Percentiles rank a stretch among this genome's conserved stretches.
phyloP scores from a whole-genome alignment of 1,284 basidiomycete species.

The Marasmius fiardii region DNA sequence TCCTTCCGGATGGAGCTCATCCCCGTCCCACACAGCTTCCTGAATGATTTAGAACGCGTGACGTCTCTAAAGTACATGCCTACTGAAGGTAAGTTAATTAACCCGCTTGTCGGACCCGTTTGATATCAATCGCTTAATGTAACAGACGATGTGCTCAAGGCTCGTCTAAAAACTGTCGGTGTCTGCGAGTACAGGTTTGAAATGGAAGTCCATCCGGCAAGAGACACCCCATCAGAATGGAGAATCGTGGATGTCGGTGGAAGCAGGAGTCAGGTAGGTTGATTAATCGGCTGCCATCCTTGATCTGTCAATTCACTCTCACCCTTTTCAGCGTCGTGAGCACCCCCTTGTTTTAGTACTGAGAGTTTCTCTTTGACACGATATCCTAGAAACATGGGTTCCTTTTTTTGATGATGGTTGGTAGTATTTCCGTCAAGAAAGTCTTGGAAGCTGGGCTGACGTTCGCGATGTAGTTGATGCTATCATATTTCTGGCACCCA shows the following conservation, averaged over 20 bases:
- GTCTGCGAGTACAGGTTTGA: slow-evolving; percentile 77
- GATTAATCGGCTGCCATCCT: slow-evolving; percentile 8
- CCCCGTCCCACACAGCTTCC: slow-evolving; percentile 43
- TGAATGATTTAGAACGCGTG: slow-evolving; percentile 68
- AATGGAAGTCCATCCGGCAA: slow-evolving; percentile 66
- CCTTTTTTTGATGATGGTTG: slow-evolving; percentile 75
- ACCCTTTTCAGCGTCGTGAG: slow-evolving; percentile 33
- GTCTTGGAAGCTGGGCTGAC: slow-evolving; percentile 2
- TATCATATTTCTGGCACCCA: slow-evolving; percentile 79
- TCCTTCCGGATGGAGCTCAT: slow-evolving; percentile 1
- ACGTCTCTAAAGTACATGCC: slow-evolving; percentile 62
- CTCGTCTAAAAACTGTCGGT: slow-evolving; percentile 72
- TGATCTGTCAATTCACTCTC: slow-evolving; percentile 6
- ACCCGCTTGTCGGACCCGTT: background rate
- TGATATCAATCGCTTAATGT: slow-evolving; percentile 7
- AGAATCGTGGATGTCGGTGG: slow-evolving; percentile 79
- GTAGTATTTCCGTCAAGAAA: slow-evolving; percentile 16
- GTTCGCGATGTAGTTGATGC: slow-evolving; percentile 48
- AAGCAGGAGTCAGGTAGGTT: slow-evolving; percentile 65
- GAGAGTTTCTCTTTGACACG: slow-evolving; percentile 19
- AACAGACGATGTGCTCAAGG: slow-evolving; percentile 69
- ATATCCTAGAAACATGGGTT: slow-evolving; percentile 54
- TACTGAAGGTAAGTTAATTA: slow-evolving; percentile 51
- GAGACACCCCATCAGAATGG: slow-evolving; percentile 74
- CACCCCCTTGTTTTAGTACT: slow-evolving; percentile 10